Evolutionary conservation across 139 green algal species (phyloP), one percentile per base, ranked within the genome.

Genomic region (Asterochloris sp.): DNA sequence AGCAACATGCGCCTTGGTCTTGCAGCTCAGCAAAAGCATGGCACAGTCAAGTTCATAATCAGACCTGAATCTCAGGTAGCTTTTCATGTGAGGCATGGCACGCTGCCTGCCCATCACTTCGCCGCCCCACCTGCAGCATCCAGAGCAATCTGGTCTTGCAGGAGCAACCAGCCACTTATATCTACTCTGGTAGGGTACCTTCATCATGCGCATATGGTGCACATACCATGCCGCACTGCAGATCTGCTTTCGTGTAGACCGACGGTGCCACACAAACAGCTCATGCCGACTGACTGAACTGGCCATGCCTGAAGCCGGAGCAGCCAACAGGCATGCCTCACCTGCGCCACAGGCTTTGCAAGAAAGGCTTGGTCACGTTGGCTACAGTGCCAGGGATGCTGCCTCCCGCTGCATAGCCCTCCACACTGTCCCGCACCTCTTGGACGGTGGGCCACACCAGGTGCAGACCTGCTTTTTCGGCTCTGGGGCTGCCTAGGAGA

Each of bases 51-150:
- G 2, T 4, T 1, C 75, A 78, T 13, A 15, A 78, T 78, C 73
- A n/a, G n/a, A 82, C 76, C n/a, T 80, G 81, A 82, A 89, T 12
- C 91, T 81, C 8, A 63, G 73, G 76, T 94, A 96, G 2, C 78
- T 88, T 85, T 97, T 97, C 79, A 96, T 95, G 87, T 97, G 94
- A 0, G 94, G 94, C 92, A 95, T 94, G 24, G 91, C 94, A 0
- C 89, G 85, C 85, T 91, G 82, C 47, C 93, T 86, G 0, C 89
- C 89, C 27, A 78, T 83, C 11, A 73, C 73, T 78, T 86, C 76
- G 0, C 93, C 93, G 62, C 85, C 91, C 82, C 82, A 96, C 78
- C 87, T 92, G 84, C 62, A 64, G 24, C 17, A 71, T 23, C 23
- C 19, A n/a, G 16, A 54, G 66, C 66, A 71, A 24, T 71, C 21